phyloP scores from a whole-genome alignment of 2,329 filamentous ascomycete species.

The Fonsecaea monophora region DNA sequence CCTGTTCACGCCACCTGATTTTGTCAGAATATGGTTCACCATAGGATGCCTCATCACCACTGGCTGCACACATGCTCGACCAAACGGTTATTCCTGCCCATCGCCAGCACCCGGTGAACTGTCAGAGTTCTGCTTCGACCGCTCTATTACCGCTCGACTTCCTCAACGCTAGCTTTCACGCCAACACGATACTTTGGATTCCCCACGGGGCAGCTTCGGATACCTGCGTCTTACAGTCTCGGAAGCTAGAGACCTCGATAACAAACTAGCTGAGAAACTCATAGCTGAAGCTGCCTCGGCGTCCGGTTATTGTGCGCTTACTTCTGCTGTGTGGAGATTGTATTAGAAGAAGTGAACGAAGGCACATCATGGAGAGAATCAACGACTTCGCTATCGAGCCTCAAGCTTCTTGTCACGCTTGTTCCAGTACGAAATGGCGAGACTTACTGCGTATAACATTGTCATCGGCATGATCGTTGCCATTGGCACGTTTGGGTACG shows the following conservation, averaged over 20 bases:
- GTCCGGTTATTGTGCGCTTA: slow-evolving; percentile 19
- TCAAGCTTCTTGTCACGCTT: background rate
- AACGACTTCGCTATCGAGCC: background rate
- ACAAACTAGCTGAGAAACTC: background rate
- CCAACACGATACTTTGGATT: background rate
- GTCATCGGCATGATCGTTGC: slow-evolving; percentile 20
- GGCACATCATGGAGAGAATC: background rate
- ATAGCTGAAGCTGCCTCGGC: slow-evolving; percentile 12
- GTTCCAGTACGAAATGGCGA: slow-evolving; percentile 15
- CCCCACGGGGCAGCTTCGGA: slow-evolving; percentile 9
- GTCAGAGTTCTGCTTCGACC: background rate
- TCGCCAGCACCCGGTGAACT: background rate
- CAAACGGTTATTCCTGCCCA: background rate
- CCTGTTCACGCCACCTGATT: background rate
- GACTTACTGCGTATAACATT: slow-evolving; percentile 26
- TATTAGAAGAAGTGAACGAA: background rate
- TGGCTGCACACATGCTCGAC: background rate
- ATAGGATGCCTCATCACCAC: background rate
- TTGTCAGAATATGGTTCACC: slow-evolving; percentile 15
- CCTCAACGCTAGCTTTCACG: background rate
- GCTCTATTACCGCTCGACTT: background rate
- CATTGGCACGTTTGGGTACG: slow-evolving; percentile 47
- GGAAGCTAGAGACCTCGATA: background rate
- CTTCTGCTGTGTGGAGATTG: background rate
- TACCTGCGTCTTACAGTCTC: background rate